Evolutionary conservation across 2,329 filamentous ascomycete genomes (phyloP).

Genomic region (Monilinia vaccinii-corymbosi): DNA sequence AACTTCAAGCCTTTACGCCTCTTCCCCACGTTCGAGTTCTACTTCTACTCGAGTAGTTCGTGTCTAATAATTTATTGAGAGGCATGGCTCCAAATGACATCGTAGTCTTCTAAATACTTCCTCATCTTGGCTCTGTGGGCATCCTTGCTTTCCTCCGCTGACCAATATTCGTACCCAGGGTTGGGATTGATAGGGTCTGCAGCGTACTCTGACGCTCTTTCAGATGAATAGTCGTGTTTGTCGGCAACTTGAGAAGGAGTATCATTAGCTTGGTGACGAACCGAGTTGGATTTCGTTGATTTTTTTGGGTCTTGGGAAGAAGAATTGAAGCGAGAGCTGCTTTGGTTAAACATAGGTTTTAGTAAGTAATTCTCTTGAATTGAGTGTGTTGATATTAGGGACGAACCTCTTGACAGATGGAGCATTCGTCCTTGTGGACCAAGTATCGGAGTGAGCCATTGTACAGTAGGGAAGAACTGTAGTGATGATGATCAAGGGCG

Average conservation of each 20-base stretch:
- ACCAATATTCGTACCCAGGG: not conserved
- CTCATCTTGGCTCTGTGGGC: not conserved
- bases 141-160: not conserved
- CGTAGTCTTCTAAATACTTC: not conserved
- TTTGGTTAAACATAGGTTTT: not conserved
- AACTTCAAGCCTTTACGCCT: not conserved
- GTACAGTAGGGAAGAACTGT: not conserved
- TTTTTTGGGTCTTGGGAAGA: not conserved
- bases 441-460: slow-evolving; percentile 1
- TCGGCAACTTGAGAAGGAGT: not conserved
- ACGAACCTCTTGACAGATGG: slow-evolving; percentile 2
- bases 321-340: not conserved
- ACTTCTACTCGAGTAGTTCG: not conserved
- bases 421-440: not conserved
- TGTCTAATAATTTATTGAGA: not conserved
- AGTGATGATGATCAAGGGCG: not conserved
- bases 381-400: not conserved
- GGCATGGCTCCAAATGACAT: not conserved
- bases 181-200: slow-evolving; percentile 1
- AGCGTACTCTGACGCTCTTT: not conserved
- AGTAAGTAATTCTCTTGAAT: not conserved
- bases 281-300: not conserved
- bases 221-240: not conserved
- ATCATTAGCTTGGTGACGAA: not conserved
- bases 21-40: not conserved